phyloP scores from a whole-genome alignment of 192 early-diverging fungal species.

The Podila clonocystis region DNA sequence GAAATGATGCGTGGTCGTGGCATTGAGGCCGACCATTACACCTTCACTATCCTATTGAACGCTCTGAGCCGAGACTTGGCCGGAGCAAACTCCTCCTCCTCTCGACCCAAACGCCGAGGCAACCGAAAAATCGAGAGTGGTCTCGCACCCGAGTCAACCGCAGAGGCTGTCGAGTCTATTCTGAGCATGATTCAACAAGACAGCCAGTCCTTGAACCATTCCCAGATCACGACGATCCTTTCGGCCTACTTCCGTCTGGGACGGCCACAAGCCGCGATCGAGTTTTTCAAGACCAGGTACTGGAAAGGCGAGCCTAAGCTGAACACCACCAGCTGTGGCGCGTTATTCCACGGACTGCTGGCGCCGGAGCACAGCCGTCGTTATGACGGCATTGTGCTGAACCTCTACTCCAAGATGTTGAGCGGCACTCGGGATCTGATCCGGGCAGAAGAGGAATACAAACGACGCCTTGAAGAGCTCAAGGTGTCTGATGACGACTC shows the following conservation, averaged over 20 bases:
- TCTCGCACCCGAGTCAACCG: background rate
- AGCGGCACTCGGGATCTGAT: constrained; percentile 17
- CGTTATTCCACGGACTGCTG: constrained; percentile 30
- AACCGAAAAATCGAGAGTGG: background rate
- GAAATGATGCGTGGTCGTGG: constrained; percentile 48
- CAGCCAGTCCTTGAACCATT: constrained; percentile 9
- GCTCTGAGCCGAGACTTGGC: constrained; percentile 23
- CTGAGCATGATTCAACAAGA: constrained; percentile 22
- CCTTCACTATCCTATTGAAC: constrained; percentile 35
- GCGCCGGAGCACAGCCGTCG: constrained; percentile 24
- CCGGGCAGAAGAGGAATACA: constrained; percentile 4
- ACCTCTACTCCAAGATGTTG: constrained; percentile 32
- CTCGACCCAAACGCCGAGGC: background rate
- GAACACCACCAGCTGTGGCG: constrained; percentile 40
- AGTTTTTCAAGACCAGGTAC: constrained; percentile 34
- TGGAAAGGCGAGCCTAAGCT: constrained; percentile 19
- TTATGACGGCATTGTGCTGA: constrained; percentile 34
- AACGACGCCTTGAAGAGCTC: background rate
- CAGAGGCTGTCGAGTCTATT: constrained; percentile 26
- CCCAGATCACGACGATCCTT: constrained; percentile 33
- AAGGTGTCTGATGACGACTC: background rate
- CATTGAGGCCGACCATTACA: constrained; percentile 28
- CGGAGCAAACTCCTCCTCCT: background rate
- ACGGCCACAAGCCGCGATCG: constrained; percentile 34
- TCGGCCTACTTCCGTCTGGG: constrained; percentile 40